Percentiles rank a stretch among this genome's conserved stretches.
These are phyloP conservation scores for Crithidia brevicula DNA, from an alignment of 208 protist species.

Conservation along the genomic window DNA sequence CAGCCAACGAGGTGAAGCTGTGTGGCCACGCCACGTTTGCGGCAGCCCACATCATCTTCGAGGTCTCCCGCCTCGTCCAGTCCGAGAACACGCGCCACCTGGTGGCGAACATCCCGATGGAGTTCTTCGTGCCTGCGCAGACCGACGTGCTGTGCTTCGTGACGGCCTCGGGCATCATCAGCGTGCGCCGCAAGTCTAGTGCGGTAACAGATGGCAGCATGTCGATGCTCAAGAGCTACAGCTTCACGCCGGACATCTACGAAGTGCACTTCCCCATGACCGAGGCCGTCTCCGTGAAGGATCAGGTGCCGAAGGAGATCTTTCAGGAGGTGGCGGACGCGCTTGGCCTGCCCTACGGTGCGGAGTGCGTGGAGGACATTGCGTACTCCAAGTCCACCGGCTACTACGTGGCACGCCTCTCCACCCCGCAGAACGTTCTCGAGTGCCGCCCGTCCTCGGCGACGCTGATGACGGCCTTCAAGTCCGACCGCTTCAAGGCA, in stretches of 20 bases:
- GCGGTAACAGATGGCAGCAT: conserved; percentile 10
- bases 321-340: conserved; percentile 37
- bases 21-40: conserved; percentile 82
- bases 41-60: conserved; percentile 75
- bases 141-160: conserved; percentile 72
- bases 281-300: conserved; percentile 47
- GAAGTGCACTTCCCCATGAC: conserved; percentile 68
- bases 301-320: conserved; percentile 31
- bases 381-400: conserved; percentile 32
- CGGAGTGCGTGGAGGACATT: conserved; percentile 48
- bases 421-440: conserved; percentile 36
- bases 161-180: conserved; percentile 57
- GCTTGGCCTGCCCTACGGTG: conserved; percentile 47
- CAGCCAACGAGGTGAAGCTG: conserved; percentile 55
- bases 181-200: conserved; percentile 36
- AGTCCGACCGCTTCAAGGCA: conserved; percentile 27
- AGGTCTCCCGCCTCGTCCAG: conserved; percentile 47
- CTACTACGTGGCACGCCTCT: conserved; percentile 53
- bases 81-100: conserved; percentile 45
- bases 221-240: conserved; percentile 28
- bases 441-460: conserved; percentile 36
- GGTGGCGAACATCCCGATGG: conserved; percentile 48
- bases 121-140: conserved; percentile 62
- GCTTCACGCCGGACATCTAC: conserved; percentile 45
- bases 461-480: conserved; percentile 38